Evolutionary conservation across 2,329 filamentous ascomycete species (phyloP), one percentile per base, ranked within the genome.

Genomic region (Penicillium digitatum): DNA sequence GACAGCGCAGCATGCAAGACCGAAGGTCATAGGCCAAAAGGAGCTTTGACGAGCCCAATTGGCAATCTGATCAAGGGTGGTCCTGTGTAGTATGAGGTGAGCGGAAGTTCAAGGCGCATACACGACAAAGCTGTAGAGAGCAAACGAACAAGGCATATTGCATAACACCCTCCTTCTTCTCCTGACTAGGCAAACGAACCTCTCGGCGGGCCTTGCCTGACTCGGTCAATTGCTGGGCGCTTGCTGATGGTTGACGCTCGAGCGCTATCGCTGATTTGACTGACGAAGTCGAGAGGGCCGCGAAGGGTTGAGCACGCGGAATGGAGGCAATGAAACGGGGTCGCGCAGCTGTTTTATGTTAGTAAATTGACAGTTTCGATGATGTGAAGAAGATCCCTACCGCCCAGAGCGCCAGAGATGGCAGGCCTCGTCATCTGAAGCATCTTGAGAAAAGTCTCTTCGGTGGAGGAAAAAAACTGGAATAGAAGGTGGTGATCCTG

Each of bases 21-120:
- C 90, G 74, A 95, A 95, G 44, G 89, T 94, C 88, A 95, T 90
- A 66, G 90, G 90, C 90, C 90, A 95, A 58, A 95, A 80, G 20
- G 90, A 95, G 62, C 87, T 87, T 76, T 95, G 90, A 48, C 90
- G 87, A 51, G 87, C 89, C 90, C 90, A 95, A 78, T 94, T 95
- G 74, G 88, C 80, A 65, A 95, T 83, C 71, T 88, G 83, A 72
- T 95, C 90, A 69, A 76, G 72, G 0, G 74, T 76, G 11, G 74
- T 76, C 61, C 74, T 76, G 40, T 26, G 29, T 9, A 18, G 34
- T 24, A 44, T 16, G 42, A 14, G 45, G 54, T 56, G 32, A 60
- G 61, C 44, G 55, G 45, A 34, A 20, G n/a, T 34, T 26, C 47
- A 27, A 48, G 47, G 24, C 48, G 51, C 37, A 40, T 34, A 24